phyloP scores from a whole-genome alignment of 1,284 basidiomycete genomes.

The Somion occarium region DNA sequence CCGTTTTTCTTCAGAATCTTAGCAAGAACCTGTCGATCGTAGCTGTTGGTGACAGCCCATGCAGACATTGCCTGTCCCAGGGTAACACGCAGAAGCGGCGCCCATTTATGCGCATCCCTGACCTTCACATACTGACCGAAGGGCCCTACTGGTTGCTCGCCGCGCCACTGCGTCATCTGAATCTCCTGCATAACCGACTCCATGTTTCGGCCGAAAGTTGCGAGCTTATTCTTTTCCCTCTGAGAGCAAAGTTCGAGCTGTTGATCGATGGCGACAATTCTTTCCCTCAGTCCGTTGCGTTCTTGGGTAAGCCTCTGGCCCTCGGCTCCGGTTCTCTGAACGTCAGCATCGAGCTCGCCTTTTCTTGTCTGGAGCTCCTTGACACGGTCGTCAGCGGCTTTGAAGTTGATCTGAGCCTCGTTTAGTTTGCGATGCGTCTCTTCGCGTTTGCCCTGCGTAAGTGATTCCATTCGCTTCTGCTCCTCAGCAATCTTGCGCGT shows the following conservation, averaged over 20 bases:
- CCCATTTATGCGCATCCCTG: slow-evolving; percentile 65
- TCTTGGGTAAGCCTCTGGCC: slow-evolving; percentile 30
- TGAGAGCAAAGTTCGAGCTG: slow-evolving; percentile 44
- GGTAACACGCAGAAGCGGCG: slow-evolving; percentile 58
- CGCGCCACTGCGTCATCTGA: slow-evolving; percentile 53
- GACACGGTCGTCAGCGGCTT: slow-evolving; percentile 23
- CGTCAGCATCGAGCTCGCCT: slow-evolving; percentile 19
- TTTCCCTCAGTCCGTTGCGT: slow-evolving; percentile 26
- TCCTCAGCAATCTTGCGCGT: slow-evolving; percentile 54
- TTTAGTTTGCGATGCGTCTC: slow-evolving; percentile 47
- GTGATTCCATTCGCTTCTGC: slow-evolving; percentile 46
- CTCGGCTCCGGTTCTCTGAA: slow-evolving; percentile 29
- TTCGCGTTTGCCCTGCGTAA: slow-evolving; percentile 59
- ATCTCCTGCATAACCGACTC: slow-evolving; percentile 59
- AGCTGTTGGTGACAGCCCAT: slow-evolving; percentile 75
- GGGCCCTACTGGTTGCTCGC: slow-evolving; percentile 78
- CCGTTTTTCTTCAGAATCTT: slow-evolving; percentile 49
- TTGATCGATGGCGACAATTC: slow-evolving; percentile 38
- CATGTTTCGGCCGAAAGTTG: slow-evolving; percentile 62
- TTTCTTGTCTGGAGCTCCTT: slow-evolving; percentile 32
- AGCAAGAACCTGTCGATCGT: slow-evolving; percentile 64
- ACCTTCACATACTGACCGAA: slow-evolving; percentile 81
- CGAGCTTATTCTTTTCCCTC: slow-evolving; percentile 50
- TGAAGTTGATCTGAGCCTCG: slow-evolving; percentile 29
- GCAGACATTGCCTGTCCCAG: slow-evolving; percentile 62